These are phyloP conservation scores for Chrysochromulina tobinii DNA, from an alignment of 78 protist genomes.

Conservation along the genomic window DNA sequence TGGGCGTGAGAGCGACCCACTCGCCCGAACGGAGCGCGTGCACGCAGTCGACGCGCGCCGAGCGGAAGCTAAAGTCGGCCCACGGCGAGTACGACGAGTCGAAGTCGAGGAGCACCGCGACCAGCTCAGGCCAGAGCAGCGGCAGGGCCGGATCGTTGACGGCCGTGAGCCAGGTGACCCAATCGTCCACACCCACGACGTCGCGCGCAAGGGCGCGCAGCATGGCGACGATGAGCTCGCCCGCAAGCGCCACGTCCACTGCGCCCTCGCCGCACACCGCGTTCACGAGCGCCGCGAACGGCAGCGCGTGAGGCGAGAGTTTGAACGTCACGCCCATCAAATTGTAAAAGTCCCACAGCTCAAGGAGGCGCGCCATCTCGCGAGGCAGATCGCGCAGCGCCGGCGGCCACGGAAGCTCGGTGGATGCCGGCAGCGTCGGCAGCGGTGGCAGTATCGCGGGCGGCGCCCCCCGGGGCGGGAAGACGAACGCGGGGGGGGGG, in stretches of 20 bases:
- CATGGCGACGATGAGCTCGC: neutral
- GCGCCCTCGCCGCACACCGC: neutral
- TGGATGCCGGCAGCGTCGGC: neutral
- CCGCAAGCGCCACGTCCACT: neutral
- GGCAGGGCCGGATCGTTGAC: neutral
- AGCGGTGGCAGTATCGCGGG: neutral
- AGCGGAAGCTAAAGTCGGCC: neutral
- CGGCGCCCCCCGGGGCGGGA: neutral
- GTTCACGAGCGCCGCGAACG: neutral
- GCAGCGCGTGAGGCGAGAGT: neutral
- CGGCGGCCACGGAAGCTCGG: neutral
- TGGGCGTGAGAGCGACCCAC: neutral
- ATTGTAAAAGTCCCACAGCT: neutral
- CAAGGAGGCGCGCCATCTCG: neutral
- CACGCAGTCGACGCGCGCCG: neutral
- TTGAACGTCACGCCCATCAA: neutral
- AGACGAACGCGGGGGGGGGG: neutral
- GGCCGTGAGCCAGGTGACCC: neutral
- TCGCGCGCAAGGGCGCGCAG: neutral
- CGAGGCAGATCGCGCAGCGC: neutral
- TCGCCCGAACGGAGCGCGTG: neutral
- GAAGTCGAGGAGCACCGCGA: neutral
- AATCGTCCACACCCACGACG: neutral
- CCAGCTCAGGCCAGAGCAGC: neutral
- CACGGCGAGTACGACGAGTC: neutral